Evolutionary conservation across 805 yeast species (phyloP).

Genomic region (Wickerhamia fluorescens): DNA sequence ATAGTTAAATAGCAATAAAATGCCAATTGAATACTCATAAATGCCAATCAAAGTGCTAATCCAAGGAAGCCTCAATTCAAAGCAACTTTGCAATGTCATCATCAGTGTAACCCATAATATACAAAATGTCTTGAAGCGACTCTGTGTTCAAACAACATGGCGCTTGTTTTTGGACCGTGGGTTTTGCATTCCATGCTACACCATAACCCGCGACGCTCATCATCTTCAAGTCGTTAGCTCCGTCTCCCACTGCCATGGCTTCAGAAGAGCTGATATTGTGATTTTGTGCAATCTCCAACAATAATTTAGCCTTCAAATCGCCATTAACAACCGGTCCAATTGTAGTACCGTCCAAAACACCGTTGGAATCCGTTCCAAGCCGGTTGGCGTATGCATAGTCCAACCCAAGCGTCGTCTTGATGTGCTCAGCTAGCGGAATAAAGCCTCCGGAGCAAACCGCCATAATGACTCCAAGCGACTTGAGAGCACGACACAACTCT

Average conservation of each 20-base stretch:
- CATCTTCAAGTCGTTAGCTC: slow-evolving; percentile 92
- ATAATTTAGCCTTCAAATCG: slow-evolving; percentile 65
- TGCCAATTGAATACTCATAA: too few species aligned
- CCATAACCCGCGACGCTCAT: slow-evolving; percentile 92
- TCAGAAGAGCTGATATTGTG: slow-evolving; percentile 44
- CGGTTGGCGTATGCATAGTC: slow-evolving; percentile 89
- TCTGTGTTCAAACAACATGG: slow-evolving; percentile 74
- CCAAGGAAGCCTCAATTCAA: too few species aligned
- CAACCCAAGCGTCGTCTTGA: slow-evolving; percentile 58
- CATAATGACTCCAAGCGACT: slow-evolving; percentile 53
- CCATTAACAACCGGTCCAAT: slow-evolving; percentile 85
- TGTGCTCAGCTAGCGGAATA: slow-evolving; percentile 74
- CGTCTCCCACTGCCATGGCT: slow-evolving; percentile 90
- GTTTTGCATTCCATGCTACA: slow-evolving; percentile 96
- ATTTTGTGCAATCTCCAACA: slow-evolving; percentile 51
- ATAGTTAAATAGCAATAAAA: too few species aligned
- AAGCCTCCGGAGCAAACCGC: slow-evolving; percentile 96
- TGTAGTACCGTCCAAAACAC: slow-evolving; percentile 66
- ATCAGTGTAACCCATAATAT: slow-evolving; percentile 70
- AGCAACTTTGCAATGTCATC: slow-evolving; percentile 38
- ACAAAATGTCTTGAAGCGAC: slow-evolving; percentile 68
- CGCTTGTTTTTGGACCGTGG: slow-evolving; percentile 77
- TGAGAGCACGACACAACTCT: slow-evolving; percentile 60
- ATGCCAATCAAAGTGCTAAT: too few species aligned
- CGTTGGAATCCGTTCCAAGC: slow-evolving; percentile 38